Percentiles rank a stretch among this genome's conserved stretches.
These are phyloP conservation scores for Annulohypoxylon stygium DNA, from an alignment of 495 filamentous ascomycete genomes.

Conservation along the genomic window DNA sequence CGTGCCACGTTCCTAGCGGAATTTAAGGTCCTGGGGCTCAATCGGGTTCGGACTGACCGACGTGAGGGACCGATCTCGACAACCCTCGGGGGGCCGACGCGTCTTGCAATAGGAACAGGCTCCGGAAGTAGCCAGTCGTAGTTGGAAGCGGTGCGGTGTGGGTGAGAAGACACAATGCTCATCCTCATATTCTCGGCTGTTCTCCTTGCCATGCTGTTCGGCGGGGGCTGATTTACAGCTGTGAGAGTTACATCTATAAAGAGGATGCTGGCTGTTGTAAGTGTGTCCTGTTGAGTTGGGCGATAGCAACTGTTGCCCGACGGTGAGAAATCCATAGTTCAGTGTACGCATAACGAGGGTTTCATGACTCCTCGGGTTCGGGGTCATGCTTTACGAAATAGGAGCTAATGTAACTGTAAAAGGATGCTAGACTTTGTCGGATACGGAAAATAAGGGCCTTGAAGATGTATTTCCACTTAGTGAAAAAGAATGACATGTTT, in stretches of 20 bases:
- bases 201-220: constrained; percentile 46
- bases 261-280: constrained; percentile 20
- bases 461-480: constrained; percentile 41
- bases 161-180: constrained; percentile 38
- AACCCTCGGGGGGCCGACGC: constrained; percentile 30
- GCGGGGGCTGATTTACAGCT: constrained; percentile 43
- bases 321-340: constrained; percentile 26
- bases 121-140: constrained; percentile 23
- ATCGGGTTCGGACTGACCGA: constrained; percentile 43
- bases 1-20: constrained; percentile 21
- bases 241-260: constrained; percentile 40
- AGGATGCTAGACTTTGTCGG: constrained; percentile 30
- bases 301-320: constrained; percentile 28
- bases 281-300: constrained; percentile 36
- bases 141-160: constrained; percentile 12
- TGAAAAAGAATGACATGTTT: constrained; percentile 29
- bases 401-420: constrained; percentile 32
- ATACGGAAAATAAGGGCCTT: constrained; percentile 36
- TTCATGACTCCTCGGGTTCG: constrained; percentile 36
- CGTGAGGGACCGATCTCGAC: constrained; percentile 35
- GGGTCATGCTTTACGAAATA: constrained; percentile 27
- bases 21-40: constrained; percentile 19
- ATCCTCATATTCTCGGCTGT: constrained; percentile 47
- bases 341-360: constrained; percentile 29
- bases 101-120: constrained; percentile 26